Percentiles rank a stretch among this genome's conserved stretches.
Conservation (phyloP, 805 yeast species). For the Pichia kluyveri region DNA sequence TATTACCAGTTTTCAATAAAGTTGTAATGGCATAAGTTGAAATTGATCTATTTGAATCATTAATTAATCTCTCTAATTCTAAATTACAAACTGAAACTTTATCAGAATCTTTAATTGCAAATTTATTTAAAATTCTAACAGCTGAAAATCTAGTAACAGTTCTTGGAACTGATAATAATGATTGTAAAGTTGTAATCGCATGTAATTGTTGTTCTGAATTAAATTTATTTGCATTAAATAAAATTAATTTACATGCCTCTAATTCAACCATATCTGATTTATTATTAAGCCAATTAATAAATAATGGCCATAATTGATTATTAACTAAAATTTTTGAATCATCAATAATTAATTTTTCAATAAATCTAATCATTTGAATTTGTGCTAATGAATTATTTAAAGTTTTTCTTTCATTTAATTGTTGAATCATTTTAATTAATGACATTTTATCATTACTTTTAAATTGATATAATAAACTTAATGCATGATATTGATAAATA, state of each 20-base stretch:
- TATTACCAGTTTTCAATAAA: conserved; percentile 87
- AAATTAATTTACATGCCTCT: conserved; percentile 79
- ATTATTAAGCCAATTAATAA: conserved; percentile 64
- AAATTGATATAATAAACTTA: conserved; percentile 81
- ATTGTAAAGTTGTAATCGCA: conserved; percentile 68
- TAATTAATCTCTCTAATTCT: conserved; percentile 80
- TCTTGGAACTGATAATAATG: conserved; percentile 77
- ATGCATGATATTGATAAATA: conserved; percentile 91
- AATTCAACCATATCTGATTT: conserved; percentile 84
- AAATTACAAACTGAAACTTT: conserved; percentile 68
- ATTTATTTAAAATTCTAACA: conserved; percentile 76
- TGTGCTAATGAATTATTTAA: conserved; percentile 77
- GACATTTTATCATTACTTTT: conserved; percentile 93
- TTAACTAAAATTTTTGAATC: conserved; percentile 56
- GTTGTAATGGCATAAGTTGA: conserved; percentile 98
- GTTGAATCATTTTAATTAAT: conserved; percentile 78
- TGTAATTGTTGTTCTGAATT: conserved; percentile 56
- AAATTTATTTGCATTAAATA: conserved; percentile 41
- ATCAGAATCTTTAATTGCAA: conserved; percentile 76
- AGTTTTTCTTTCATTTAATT: conserved; percentile 48
- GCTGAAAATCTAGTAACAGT: conserved; percentile 90
- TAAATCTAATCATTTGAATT: conserved; percentile 76
- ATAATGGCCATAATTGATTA: conserved; percentile 51
- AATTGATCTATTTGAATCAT: conserved; percentile 82
- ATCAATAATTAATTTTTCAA: conserved; percentile 61